phyloP scores from a whole-genome alignment of 331 rosid genomes.

The Acacia pycnantha region DNA sequence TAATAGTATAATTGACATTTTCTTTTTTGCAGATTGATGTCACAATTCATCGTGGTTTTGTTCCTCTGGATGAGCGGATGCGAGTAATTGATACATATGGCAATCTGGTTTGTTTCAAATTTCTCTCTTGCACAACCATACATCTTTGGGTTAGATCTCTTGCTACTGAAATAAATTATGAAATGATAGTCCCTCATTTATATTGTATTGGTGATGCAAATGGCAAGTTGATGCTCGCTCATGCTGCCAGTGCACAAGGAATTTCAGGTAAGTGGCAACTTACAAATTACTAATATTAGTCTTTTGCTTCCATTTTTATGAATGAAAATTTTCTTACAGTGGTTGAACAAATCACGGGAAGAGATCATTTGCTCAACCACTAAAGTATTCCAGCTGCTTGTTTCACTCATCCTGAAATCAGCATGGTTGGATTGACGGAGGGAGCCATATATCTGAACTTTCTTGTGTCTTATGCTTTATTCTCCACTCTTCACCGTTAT shows the following conservation, averaged over 20 bases:
- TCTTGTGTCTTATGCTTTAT: background rate
- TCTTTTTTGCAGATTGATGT: slow-evolving; percentile 69
- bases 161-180: slow-evolving; percentile 35
- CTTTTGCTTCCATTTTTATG: slow-evolving; percentile 16
- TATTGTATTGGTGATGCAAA: slow-evolving; percentile 98
- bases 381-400: slow-evolving; percentile 96
- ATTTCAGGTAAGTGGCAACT: slow-evolving; percentile 67
- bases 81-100: slow-evolving; percentile 77
- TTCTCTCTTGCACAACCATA: slow-evolving; percentile 4
- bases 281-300: slow-evolving; percentile 1
- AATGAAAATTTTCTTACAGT: slow-evolving; percentile 44
- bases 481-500: slow-evolving; percentile 16
- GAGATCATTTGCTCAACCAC: slow-evolving; percentile 92
- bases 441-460: slow-evolving; percentile 33
- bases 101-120: slow-evolving; percentile 61
- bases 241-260: slow-evolving; percentile 99
- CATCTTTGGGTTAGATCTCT: slow-evolving; percentile 7
- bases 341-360: slow-evolving; percentile 97
- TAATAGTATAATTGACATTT: slow-evolving; percentile 18
- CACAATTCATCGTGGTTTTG: slow-evolving; percentile 86
- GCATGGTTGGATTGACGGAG: slow-evolving; percentile 99
- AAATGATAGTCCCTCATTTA: slow-evolving; percentile 73
- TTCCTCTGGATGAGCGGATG: slow-evolving; percentile 98
- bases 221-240: slow-evolving; percentile 99
- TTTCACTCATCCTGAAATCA: slow-evolving; percentile 98